Evolutionary conservation across 2,329 filamentous ascomycete genomes (phyloP).

Genomic region (Penicillium sp.): DNA sequence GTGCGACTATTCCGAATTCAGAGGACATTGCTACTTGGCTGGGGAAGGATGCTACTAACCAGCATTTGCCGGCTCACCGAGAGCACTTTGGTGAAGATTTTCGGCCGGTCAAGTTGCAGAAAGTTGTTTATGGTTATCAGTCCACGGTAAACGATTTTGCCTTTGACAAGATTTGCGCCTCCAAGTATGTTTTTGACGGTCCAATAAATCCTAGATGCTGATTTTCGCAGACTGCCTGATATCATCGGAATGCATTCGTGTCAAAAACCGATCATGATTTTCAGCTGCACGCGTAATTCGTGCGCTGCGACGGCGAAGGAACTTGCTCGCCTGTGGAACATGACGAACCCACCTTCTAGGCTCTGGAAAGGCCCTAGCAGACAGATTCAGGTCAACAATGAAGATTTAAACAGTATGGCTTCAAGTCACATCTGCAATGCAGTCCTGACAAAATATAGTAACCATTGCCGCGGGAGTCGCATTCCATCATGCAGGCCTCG

Average conservation of each 20-base stretch:
- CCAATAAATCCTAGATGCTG: not conserved
- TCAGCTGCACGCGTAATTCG: constrained; percentile 76
- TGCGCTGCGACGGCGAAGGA: constrained; percentile 67
- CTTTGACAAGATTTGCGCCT: constrained; percentile 71
- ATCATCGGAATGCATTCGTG: constrained; percentile 67
- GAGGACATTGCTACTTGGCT: constrained; percentile 79
- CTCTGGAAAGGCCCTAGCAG: constrained; percentile 64
- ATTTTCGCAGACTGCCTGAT: constrained; percentile 58
- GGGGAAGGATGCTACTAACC: constrained; percentile 62
- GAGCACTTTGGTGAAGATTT: constrained; percentile 79
- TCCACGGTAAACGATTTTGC: constrained; percentile 68
- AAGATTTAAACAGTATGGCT: constrained; percentile 58
- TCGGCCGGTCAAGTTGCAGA: constrained; percentile 73
- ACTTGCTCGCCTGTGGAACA: constrained; percentile 66
- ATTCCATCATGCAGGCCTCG: constrained; percentile 80
- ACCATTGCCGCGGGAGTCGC: constrained; percentile 64
- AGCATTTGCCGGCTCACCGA: constrained; percentile 63
- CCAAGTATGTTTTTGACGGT: constrained; percentile 45
- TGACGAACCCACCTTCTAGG: constrained; percentile 52
- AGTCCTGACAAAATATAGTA: constrained; percentile 31
- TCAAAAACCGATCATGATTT: constrained; percentile 77
- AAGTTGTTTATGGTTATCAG: constrained; percentile 73
- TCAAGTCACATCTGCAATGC: not conserved
- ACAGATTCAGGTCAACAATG: constrained; percentile 55
- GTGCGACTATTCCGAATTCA: constrained; percentile 81